Evolutionary conservation across 2,329 filamentous ascomycete species (phyloP).

Genomic region (Xenoacremonium recifei): DNA sequence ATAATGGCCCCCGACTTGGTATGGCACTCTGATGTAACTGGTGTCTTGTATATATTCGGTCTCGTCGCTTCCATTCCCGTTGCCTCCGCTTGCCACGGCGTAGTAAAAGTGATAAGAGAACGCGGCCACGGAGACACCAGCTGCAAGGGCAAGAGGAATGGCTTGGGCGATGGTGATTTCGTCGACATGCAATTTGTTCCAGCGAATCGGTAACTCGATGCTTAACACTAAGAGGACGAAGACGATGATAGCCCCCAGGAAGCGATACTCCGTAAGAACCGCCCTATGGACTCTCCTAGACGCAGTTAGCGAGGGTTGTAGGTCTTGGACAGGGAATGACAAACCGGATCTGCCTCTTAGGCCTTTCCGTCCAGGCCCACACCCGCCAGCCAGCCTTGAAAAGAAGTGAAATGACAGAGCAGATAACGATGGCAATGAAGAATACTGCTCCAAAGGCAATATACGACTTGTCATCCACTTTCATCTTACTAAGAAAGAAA

Average conservation of each 20-base stretch:
- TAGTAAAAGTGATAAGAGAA: constrained; percentile 26
- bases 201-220: constrained; percentile 32
- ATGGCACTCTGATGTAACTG: too few species aligned
- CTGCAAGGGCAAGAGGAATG: constrained; percentile 31
- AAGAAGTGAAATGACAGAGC: constrained; percentile 22
- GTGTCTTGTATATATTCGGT: too few species aligned
- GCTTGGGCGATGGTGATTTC: constrained; percentile 29
- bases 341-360: too few species aligned
- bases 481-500: constrained; percentile 31
- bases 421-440: constrained; percentile 27
- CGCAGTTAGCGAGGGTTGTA: constrained; percentile 2
- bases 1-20: too few species aligned
- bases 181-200: constrained; percentile 29
- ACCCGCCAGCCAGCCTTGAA: constrained; percentile 22
- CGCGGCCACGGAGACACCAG: constrained; percentile 26
- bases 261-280: constrained; percentile 18
- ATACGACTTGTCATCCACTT: constrained; percentile 25
- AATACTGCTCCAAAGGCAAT: constrained; percentile 29
- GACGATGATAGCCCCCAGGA: constrained; percentile 22
- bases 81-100: too few species aligned
- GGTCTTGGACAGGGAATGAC: too few species aligned
- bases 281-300: constrained; percentile 19
- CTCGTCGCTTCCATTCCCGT: too few species aligned
- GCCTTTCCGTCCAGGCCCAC: too few species aligned
- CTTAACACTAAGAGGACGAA: constrained; percentile 29